Percentiles rank a stretch among this genome's conserved stretches.
Evolutionary conservation across 306 rosid genomes (phyloP).

Genomic region (Senna siamea): DNA sequence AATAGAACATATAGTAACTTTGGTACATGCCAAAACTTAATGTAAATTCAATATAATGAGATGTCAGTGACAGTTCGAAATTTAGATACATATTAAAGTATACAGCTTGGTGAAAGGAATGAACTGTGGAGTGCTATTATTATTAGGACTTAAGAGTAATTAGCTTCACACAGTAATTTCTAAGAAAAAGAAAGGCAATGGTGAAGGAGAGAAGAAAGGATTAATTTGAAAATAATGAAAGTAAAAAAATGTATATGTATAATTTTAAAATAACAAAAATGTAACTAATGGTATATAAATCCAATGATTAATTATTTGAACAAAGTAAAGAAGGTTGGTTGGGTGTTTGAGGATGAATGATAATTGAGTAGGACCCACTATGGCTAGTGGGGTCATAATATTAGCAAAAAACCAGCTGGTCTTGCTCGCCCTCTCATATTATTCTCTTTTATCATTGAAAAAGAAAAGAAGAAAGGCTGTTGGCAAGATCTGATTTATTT

Average conservation of each 20-base stretch:
- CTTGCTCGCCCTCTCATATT: slow-evolving; percentile 2
- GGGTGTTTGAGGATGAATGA: too few species aligned
- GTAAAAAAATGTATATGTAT: too few species aligned
- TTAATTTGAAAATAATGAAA: too few species aligned
- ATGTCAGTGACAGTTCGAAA: too few species aligned
- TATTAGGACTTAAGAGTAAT: too few species aligned
- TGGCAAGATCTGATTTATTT: slow-evolving; percentile 62
- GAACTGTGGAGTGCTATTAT: too few species aligned
- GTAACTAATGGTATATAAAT: too few species aligned
- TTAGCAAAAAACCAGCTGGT: slow-evolving; percentile 68
- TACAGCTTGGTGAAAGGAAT: background rate
- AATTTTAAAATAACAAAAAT: too few species aligned
- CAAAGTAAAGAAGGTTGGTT: too few species aligned
- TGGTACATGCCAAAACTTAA: background rate
- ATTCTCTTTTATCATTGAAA: slow-evolving; percentile 33
- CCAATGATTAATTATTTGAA: too few species aligned
- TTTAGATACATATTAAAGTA: background rate
- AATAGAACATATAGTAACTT: background rate
- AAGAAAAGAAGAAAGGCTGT: slow-evolving; percentile 22
- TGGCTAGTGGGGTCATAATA: slow-evolving; percentile 53
- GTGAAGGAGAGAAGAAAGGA: too few species aligned
- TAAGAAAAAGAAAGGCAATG: too few species aligned
- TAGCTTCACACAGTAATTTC: background rate
- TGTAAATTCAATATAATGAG: background rate
- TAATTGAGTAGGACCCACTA: slow-evolving; percentile 52